Evolutionary conservation across 805 yeast species (phyloP).

Genomic region (Kodamaea leandrae): DNA sequence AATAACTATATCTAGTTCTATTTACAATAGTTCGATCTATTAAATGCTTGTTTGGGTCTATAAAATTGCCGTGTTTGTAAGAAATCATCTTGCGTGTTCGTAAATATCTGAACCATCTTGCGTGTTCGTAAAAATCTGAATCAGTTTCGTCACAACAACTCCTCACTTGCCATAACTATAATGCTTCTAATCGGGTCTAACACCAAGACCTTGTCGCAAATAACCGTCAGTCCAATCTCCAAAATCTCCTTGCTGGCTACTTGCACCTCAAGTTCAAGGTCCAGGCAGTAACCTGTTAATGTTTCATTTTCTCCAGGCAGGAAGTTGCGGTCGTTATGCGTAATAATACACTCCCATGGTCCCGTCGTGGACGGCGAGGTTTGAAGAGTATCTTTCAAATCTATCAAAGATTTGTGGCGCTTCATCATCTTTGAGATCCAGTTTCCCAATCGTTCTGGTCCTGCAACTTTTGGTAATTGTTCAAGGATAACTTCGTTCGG

Average conservation of each 20-base stretch:
- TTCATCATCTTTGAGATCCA: slow-evolving; percentile 17
- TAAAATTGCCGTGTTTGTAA: too few species aligned
- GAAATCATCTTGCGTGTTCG: too few species aligned
- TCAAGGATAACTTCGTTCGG: slow-evolving; percentile 14
- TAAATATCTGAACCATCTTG: too few species aligned
- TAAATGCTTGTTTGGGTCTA: too few species aligned
- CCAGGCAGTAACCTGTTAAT: slow-evolving; percentile 43
- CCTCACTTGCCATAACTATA: slow-evolving; percentile 34
- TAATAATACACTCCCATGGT: slow-evolving; percentile 41
- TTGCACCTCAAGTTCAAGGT: slow-evolving; percentile 48
- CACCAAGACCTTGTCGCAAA: slow-evolving; percentile 44
- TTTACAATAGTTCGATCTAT: too few species aligned
- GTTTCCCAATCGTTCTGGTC: slow-evolving; percentile 14
- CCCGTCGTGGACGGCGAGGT: neutral
- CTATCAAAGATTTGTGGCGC: slow-evolving; percentile 26
- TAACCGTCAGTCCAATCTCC: slow-evolving; percentile 43
- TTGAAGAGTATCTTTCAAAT: slow-evolving; percentile 17
- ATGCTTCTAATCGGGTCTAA: slow-evolving; percentile 41
- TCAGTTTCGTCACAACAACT: slow-evolving; percentile 5
- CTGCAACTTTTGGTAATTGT: slow-evolving; percentile 16
- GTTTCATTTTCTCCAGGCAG: neutral
- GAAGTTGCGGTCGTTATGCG: slow-evolving; percentile 24
- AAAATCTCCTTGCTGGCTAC: slow-evolving; percentile 20
- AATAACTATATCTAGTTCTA: too few species aligned
- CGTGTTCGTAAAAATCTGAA: too few species aligned